Base-by-base conservation (phyloP, 768 basidiomycete species). In the Polyporus arcularius region DNA sequence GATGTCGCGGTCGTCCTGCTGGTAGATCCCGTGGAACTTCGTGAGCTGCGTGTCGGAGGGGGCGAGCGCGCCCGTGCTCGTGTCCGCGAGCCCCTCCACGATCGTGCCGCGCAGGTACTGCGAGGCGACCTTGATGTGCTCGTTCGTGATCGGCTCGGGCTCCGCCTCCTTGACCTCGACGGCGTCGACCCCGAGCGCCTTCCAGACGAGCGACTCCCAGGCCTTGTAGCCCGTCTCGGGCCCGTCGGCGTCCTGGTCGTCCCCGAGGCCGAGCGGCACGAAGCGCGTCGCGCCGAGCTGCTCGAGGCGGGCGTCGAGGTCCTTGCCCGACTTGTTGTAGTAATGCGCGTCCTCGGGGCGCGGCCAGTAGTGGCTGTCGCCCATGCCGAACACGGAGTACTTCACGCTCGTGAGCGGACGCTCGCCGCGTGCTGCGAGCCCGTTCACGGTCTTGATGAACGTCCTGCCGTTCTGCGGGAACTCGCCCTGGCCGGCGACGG, bases 361-460 rank as follows among this genome's bases (percentile, higher is more conserved):
- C 9, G 97, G 97, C 97, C 97, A 99, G 78, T 99, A 99, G 76
- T 97, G 96, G 72, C 91, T 96, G 74, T 99, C 97, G 62, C 97
- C 97, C 86, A 99, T 90, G 50, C 81, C 96, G 67, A 98, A 97
- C 46, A 98, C 94, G 55, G 88, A 76, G 74, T 85, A 92, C 70
- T 84, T 88, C 60, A 94, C 78, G 62, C 87, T 87, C 54, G 77
- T 63, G 45, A 94, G 78, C 5, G 82, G 77, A 56, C 76, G 79
- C 53, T 89, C 87, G 18, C 84, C 84, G n/a, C 79, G 78, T 10
- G 79, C 75, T 2, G 78, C 72, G 7, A 85, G 83, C 8, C 86
- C 87, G 65, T 90, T 90, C 66, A 97, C 68, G 4, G 90, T 81
- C 77, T 96, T 98, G 82, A 89, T 89, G 71, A 96, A 86, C 46